A percentile compares a stretch with the other conserved stretches of the same genome.
Conservation (phyloP, 495 filamentous ascomycete species). For the Hyaloscypha hepaticicola region DNA sequence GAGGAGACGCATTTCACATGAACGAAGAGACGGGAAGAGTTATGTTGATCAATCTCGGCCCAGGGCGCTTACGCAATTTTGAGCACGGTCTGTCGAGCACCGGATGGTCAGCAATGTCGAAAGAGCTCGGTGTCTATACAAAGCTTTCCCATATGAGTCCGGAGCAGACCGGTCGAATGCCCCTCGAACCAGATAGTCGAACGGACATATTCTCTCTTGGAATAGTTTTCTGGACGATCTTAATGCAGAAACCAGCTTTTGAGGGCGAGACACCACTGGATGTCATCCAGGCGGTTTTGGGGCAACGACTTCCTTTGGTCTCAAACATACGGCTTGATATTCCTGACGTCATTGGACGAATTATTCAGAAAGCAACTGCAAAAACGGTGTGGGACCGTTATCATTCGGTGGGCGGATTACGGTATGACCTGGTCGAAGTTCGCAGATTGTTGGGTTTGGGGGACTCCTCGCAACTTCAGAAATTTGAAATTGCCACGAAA, state of each 20-base stretch:
- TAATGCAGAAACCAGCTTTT: slow-evolving; percentile 74
- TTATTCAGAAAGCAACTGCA: slow-evolving; percentile 86
- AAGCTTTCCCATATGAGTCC: slow-evolving; percentile 86
- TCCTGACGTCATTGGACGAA: slow-evolving; percentile 72
- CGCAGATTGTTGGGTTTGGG: slow-evolving; percentile 70
- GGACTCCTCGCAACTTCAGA: slow-evolving; percentile 62
- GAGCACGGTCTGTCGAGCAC: slow-evolving; percentile 81
- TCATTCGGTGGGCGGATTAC: slow-evolving; percentile 76
- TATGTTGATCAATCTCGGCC: slow-evolving; percentile 78
- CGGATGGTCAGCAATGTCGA: slow-evolving; percentile 76
- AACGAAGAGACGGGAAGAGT: slow-evolving; percentile 63
- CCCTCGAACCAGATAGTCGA: slow-evolving; percentile 80
- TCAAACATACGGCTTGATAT: slow-evolving; percentile 73
- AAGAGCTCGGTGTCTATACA: slow-evolving; percentile 74
- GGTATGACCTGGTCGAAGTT: slow-evolving; percentile 68
- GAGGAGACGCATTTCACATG: slow-evolving; percentile 85
- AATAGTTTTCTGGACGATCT: slow-evolving; percentile 79
- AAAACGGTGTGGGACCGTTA: slow-evolving; percentile 82
- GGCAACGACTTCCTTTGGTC: slow-evolving; percentile 68
- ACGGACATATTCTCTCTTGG: slow-evolving; percentile 90
- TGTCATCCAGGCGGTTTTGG: slow-evolving; percentile 81
- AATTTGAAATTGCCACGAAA: slow-evolving; percentile 68
- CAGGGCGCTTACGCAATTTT: slow-evolving; percentile 70
- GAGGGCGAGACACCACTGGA: slow-evolving; percentile 75
- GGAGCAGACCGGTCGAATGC: slow-evolving; percentile 87